Percentiles rank a stretch among this genome's conserved stretches.
Conservation (phyloP, 1,284 basidiomycete species). For the Cryptococcus floricola region DNA sequence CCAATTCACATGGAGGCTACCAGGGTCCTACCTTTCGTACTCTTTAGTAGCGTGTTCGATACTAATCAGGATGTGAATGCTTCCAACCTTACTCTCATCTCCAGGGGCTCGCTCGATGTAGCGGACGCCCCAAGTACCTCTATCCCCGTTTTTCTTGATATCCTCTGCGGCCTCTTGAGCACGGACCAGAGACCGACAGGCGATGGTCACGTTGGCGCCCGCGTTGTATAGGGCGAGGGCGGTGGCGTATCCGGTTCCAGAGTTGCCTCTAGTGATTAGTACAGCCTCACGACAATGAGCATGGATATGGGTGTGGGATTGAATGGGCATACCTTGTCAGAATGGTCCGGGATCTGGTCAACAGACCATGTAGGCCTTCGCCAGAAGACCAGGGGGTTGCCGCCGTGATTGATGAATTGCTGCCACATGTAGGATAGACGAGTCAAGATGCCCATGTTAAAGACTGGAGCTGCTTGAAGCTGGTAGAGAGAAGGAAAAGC, state of each 20-base stretch:
- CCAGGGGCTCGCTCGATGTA: constrained; percentile 4
- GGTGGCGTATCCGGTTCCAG: constrained; percentile 36
- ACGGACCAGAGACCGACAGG: not conserved
- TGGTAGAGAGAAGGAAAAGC: too few relatives aligned
- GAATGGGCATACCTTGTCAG: constrained; percentile 46
- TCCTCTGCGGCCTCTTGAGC: not conserved
- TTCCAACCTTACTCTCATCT: constrained; percentile 49
- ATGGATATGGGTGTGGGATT: not conserved
- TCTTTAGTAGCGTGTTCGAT: too few relatives aligned
- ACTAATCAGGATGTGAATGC: constrained; percentile 56
- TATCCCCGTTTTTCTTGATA: not conserved
- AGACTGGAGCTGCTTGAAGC: too few relatives aligned
- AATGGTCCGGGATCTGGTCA: constrained; percentile 57
- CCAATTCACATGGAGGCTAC: too few relatives aligned
- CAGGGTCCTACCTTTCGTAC: too few relatives aligned
- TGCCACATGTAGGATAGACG: not conserved
- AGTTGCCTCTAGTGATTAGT: constrained; percentile 44
- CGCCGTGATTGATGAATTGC: constrained; percentile 16
- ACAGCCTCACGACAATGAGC: constrained; percentile 23
- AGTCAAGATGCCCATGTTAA: too few relatives aligned
- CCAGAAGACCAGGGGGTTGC: constrained; percentile 45
- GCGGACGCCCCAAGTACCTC: not conserved
- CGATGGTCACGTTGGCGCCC: constrained; percentile 52
- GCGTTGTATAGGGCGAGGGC: constrained; percentile 52
- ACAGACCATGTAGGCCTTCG: constrained; percentile 52